Conservation (phyloP, 2,329 filamentous ascomycete species). For the Colletotrichum sp. region DNA sequence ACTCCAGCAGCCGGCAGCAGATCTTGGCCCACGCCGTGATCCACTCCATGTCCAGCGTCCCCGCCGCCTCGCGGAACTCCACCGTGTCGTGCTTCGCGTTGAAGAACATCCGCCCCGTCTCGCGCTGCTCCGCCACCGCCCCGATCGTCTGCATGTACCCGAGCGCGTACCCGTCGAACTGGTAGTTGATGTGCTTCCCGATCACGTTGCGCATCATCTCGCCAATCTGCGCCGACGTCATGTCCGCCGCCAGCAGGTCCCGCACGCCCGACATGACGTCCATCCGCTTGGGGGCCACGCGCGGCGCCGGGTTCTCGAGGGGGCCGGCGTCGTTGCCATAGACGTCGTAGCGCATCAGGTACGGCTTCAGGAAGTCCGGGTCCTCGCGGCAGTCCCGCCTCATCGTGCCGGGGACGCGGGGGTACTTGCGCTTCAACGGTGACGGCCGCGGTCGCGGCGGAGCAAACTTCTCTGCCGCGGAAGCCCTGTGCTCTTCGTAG, state of each 20-base stretch:
- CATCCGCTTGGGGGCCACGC: background rate
- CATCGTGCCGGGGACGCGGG: conserved; percentile 8
- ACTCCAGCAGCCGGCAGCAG: conserved; percentile 33
- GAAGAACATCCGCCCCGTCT: background rate
- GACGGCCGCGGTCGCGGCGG: conserved; percentile 11
- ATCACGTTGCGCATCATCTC: background rate
- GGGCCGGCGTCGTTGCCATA: background rate
- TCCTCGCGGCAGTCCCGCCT: background rate
- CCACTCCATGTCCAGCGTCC: conserved; percentile 38
- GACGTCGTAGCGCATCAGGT: background rate
- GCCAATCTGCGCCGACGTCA: conserved; percentile 7
- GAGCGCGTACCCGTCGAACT: conserved; percentile 9
- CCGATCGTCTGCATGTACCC: background rate
- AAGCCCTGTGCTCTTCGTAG: background rate
- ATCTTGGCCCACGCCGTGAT: conserved; percentile 37
- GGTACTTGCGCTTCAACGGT: conserved; percentile 1
- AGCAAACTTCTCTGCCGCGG: background rate
- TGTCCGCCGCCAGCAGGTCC: conserved; percentile 13
- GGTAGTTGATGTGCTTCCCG: conserved; percentile 15
- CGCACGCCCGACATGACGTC: conserved; percentile 22
- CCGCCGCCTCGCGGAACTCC: conserved; percentile 42
- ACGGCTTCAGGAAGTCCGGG: background rate
- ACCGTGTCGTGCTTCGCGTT: conserved; percentile 26
- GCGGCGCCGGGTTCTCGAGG: background rate
- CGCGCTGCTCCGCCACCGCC: background rate